Conservation (phyloP, 257 asterid species). For the Cruciata laevipes region DNA sequence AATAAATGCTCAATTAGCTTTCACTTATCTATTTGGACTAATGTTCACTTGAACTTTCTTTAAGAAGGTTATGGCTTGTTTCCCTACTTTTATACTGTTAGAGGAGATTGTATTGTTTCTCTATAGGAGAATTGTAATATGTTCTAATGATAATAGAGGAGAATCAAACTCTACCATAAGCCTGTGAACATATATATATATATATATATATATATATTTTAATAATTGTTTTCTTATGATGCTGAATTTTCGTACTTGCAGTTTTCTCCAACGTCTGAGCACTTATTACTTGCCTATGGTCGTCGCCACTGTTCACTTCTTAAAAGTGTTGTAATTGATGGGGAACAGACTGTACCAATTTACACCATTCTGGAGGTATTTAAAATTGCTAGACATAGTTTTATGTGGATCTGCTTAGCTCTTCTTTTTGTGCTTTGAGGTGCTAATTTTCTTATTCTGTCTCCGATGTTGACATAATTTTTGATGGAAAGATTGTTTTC, state of each 20-base stretch:
- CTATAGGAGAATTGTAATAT: not conserved
- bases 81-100: not conserved
- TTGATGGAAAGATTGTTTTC: no score
- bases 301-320: slow-evolving; percentile 94
- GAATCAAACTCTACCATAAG: no score
- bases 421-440: not conserved
- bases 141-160: no score
- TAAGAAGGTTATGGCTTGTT: not conserved
- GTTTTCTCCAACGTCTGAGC: slow-evolving; percentile 97
- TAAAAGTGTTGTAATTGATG: slow-evolving; percentile 84
- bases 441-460: not conserved
- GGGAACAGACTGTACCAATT: slow-evolving; percentile 70
- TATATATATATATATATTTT: no score
- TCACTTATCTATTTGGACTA: not conserved
- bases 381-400: not conserved
- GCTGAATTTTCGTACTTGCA: slow-evolving; percentile 31
- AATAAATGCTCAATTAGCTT: not conserved
- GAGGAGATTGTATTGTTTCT: not conserved
- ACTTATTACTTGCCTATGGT: slow-evolving; percentile 88
- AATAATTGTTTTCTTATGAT: slow-evolving; percentile 9
- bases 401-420: no score
- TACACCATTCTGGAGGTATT: slow-evolving; percentile 88
- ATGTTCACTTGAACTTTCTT: not conserved
- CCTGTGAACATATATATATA: no score
- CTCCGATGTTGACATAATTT: not conserved